phyloP scores from a whole-genome alignment of 495 filamentous ascomycete genomes.

The Aspergillus ellipticus region DNA sequence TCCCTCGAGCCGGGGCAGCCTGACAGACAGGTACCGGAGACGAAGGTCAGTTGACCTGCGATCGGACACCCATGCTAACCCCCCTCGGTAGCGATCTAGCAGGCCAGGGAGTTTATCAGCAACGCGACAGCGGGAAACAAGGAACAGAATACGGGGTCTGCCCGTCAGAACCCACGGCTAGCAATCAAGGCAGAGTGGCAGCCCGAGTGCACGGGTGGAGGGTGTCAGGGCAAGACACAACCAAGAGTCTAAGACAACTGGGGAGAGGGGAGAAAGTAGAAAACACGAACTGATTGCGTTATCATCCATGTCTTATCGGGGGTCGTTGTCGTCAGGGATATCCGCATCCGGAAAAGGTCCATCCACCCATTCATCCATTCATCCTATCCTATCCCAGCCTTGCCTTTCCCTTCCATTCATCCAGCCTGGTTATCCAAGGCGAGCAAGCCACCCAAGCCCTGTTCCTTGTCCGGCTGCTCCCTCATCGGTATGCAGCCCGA shows the following conservation, averaged over 20 bases:
- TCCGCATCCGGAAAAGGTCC: no score
- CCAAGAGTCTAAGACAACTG: neutral
- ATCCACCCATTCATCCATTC: no score
- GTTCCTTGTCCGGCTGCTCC: no score
- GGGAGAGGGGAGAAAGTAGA: neutral
- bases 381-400: no score
- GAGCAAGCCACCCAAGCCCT: no score
- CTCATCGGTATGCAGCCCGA: constrained; percentile 17
- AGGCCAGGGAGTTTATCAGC: constrained; percentile 2
- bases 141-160: neutral
- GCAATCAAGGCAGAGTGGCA: neutral
- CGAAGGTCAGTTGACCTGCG: constrained; percentile 22
- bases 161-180: neutral
- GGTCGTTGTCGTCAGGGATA: no score
- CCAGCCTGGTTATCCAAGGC: no score
- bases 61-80: constrained; percentile 15
- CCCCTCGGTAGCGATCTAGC: neutral
- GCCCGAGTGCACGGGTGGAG: neutral
- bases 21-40: neutral
- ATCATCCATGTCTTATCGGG: neutral
- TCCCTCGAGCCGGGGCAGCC: neutral
- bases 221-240: neutral
- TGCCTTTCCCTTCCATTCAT: no score
- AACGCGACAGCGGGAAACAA: no score
- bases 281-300: no score